Evolutionary conservation across 2,329 filamentous ascomycete genomes (phyloP).

Genomic region (Phyllosticta ampelicida): DNA sequence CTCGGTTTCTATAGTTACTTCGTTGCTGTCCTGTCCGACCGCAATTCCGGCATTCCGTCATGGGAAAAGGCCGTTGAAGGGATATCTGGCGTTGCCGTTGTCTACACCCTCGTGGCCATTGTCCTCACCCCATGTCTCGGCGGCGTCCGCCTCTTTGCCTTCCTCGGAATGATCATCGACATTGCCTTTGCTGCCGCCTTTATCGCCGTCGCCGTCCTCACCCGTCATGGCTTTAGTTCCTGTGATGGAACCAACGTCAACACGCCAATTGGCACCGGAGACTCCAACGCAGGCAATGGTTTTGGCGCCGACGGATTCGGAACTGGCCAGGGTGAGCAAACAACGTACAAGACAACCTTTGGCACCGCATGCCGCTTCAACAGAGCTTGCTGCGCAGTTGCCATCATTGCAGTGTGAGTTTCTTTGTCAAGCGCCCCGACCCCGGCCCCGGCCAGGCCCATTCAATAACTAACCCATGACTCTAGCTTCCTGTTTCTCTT

Average conservation of each 20-base stretch:
- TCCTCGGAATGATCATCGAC: constrained; percentile 65
- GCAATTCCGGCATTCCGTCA: constrained; percentile 51
- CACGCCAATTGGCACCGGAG: constrained; percentile 59
- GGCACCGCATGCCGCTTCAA: constrained; percentile 64
- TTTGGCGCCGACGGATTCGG: constrained; percentile 34
- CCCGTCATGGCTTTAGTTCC: constrained; percentile 53
- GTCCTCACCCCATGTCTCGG: constrained; percentile 70
- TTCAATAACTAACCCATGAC: constrained; percentile 2
- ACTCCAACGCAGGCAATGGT: constrained; percentile 40
- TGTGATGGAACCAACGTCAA: constrained; percentile 53
- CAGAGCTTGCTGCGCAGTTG: constrained; percentile 64
- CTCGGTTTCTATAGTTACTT: constrained; percentile 74
- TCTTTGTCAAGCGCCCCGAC: neutral
- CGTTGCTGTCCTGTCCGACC: constrained; percentile 59
- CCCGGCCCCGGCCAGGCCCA: constrained; percentile 1
- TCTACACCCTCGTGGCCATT: constrained; percentile 66
- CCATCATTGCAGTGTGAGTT: constrained; percentile 65
- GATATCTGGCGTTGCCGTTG: constrained; percentile 60
- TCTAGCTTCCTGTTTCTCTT: constrained; percentile 61
- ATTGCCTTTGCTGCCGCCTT: constrained; percentile 65
- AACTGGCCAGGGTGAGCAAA: constrained; percentile 26
- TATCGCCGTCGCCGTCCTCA: constrained; percentile 70
- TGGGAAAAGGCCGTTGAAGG: constrained; percentile 60
- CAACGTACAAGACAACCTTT: constrained; percentile 36
- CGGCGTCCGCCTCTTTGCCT: constrained; percentile 60